These are phyloP conservation scores for Aspergillaceae sp. DNA, from an alignment of 2,329 filamentous ascomycete species.

Conservation along the genomic window DNA sequence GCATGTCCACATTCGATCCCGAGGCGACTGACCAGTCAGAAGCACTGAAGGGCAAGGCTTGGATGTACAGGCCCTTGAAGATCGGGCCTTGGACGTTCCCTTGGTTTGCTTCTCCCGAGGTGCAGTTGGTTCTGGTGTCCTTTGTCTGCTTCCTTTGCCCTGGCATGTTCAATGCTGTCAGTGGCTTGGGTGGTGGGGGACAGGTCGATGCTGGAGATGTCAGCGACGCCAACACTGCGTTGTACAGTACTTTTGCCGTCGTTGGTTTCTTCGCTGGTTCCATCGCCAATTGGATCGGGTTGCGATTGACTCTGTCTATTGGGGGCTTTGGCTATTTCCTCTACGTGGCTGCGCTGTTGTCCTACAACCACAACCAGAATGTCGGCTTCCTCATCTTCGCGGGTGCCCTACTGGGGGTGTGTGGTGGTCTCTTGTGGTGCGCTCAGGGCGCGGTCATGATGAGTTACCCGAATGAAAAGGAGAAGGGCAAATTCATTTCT, in stretches of 20 bases:
- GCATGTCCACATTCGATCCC: constrained; percentile 9
- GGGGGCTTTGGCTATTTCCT: constrained; percentile 43
- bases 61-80: constrained; percentile 59
- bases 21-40: constrained; percentile 14
- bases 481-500: constrained; percentile 82
- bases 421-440: constrained; percentile 43
- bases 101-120: constrained; percentile 65
- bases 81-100: constrained; percentile 47
- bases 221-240: constrained; percentile 60
- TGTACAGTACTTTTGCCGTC: constrained; percentile 64
- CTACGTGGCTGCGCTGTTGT: constrained; percentile 42
- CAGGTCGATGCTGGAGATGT: constrained; percentile 49
- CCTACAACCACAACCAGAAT: constrained; percentile 44
- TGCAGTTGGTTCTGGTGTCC: constrained; percentile 63
- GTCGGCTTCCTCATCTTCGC: constrained; percentile 42
- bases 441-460: constrained; percentile 53
- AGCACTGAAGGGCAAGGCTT: constrained; percentile 32
- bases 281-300: constrained; percentile 38
- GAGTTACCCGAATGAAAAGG: constrained; percentile 71
- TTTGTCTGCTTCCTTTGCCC: constrained; percentile 65
- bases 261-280: constrained; percentile 55
- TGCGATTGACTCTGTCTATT: constrained; percentile 36
- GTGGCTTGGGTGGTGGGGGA: constrained; percentile 57
- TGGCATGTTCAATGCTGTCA: constrained; percentile 63
- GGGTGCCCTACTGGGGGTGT: constrained; percentile 42